Evolutionary conservation across 441 rosid genomes (phyloP).

Genomic region (Euphorbia schlechtendalii): DNA sequence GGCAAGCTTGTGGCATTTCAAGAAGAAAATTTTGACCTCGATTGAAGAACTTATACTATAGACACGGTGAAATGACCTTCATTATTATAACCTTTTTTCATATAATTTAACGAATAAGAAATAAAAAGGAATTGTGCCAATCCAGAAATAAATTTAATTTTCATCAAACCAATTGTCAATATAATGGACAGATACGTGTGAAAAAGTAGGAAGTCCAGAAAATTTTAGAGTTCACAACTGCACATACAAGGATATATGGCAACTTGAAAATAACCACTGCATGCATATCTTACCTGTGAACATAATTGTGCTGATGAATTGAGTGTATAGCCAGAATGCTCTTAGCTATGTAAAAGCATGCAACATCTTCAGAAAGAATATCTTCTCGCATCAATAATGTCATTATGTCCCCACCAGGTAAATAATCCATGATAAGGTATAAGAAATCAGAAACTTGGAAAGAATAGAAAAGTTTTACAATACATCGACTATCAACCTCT

Average conservation of each 20-base stretch:
- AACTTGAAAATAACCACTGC: neutral
- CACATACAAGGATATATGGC: neutral
- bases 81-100: neutral
- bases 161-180: neutral
- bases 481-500: conserved; percentile 89
- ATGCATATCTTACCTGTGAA: conserved; percentile 54
- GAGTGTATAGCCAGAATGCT: conserved; percentile 92
- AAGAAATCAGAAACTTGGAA: conserved; percentile 91
- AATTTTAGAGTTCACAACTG: neutral
- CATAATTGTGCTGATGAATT: conserved; percentile 82
- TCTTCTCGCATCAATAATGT: conserved; percentile 95
- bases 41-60: neutral
- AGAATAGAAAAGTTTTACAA: conserved; percentile 79
- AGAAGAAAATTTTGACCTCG: neutral
- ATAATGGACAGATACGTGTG: neutral
- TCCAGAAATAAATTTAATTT: conserved; percentile 3
- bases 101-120: too few species aligned
- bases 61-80: neutral
- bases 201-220: conserved; percentile 2
- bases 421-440: conserved; percentile 92
- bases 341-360: conserved; percentile 88
- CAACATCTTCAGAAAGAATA: conserved; percentile 78
- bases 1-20: neutral
- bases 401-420: conserved; percentile 98
- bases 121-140: conserved; percentile 1